phyloP scores from a whole-genome alignment of 1,139 yeast genomes.

The Lodderomyces theae region DNA sequence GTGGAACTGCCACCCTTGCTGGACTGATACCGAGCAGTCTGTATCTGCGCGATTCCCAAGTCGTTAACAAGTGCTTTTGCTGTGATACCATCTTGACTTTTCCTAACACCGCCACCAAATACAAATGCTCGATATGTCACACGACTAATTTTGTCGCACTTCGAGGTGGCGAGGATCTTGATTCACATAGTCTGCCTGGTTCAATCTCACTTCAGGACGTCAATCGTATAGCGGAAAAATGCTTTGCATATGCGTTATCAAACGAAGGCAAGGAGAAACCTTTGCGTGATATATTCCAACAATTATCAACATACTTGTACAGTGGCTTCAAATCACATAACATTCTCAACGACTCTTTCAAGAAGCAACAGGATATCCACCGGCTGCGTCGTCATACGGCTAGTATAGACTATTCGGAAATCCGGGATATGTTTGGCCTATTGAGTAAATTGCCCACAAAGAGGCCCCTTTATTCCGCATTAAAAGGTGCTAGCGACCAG shows the following conservation, averaged over 20 bases:
- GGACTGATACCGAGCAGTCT: not conserved
- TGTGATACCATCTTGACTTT: constrained; percentile 60
- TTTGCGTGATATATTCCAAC: constrained; percentile 45
- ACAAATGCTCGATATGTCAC: constrained; percentile 56
- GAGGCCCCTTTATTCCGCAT: constrained; percentile 53
- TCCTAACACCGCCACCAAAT: constrained; percentile 45
- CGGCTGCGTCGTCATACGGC: constrained; percentile 37
- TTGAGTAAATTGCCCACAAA: constrained; percentile 54
- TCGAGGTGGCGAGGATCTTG: not conserved
- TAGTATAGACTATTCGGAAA: constrained; percentile 46
- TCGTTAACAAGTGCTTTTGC: constrained; percentile 42
- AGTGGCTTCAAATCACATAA: constrained; percentile 39
- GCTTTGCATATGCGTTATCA: constrained; percentile 21
- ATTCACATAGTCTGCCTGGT: constrained; percentile 11
- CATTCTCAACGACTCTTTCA: constrained; percentile 51
- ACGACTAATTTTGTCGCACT: constrained; percentile 41
- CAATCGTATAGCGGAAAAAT: constrained; percentile 27
- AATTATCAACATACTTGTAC: constrained; percentile 45
- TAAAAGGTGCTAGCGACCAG: constrained; percentile 47
- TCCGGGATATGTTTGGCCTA: constrained; percentile 40
- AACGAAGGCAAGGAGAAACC: constrained; percentile 13
- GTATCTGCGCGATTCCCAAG: constrained; percentile 3
- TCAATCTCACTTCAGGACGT: constrained; percentile 27
- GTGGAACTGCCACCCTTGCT: not conserved
- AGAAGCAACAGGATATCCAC: constrained; percentile 19